Base-by-base conservation (phyloP, 306 rosid genomes). In the Quercus variabilis region DNA sequence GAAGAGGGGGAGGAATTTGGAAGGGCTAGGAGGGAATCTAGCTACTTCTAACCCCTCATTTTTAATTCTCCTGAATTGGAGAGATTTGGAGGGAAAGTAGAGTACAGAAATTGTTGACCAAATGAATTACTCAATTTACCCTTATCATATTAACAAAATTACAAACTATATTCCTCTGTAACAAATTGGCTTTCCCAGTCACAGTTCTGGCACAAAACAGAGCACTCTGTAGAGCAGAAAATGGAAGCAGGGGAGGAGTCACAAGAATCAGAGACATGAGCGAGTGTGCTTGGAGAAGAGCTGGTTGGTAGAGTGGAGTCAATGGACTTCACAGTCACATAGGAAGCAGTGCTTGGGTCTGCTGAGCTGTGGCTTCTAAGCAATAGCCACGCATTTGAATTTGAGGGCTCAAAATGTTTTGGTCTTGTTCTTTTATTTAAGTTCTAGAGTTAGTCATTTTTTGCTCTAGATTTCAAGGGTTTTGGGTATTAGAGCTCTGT, bases 251-350 rank as follows among this genome's bases (percentile, higher is more conserved):
- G 96, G 33, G 90, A 86, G 12, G 59, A 69, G 63, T 88, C 80
- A 62, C 98, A 93, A 20, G 81, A 82, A 73, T 92, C 92, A 93
- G 79, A 92, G 94, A 49, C 71, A 90, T 7, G 84, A 74, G 4
- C 96, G 95, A 26, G 92, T 84, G 89, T 93, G 98, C 85, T 92
- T 91, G 1, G 87, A 81, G 89, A 93, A 93, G 14, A 92, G 98
- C 82, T 87, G 93, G 80, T 92, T 93, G 20, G 95, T 84, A 1
- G 91, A 85, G 81, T 93, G 97, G 81, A 93, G 41, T 35, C 41
- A 35, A 0, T 35, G 41, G 41, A 35, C 93, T 55, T 90, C 95
- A 3, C 90, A 90, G 79, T 93, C 98, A 49, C 98, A 93, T 0
- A 89, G 69, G 83, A 93, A 88, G 58, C 97, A 93, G 18, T 90